Evolutionary conservation across 345 rosid genomes (phyloP), one percentile per base, ranked within the genome.

Genomic region (Abelmoschus esculentus): DNA sequence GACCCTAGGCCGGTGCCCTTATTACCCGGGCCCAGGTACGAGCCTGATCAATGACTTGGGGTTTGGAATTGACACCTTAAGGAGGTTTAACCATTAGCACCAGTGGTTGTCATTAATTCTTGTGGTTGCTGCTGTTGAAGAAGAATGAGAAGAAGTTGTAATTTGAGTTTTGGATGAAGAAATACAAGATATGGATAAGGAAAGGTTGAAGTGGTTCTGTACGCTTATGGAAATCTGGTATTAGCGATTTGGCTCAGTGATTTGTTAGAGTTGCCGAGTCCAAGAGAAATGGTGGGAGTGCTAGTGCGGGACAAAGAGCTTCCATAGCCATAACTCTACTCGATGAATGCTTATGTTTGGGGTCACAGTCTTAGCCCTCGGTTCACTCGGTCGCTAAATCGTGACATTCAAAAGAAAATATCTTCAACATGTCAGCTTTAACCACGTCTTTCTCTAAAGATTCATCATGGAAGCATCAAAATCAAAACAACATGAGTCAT

Each of bases 51-150:
- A 87, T 74, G 42, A 83, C 72, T 42, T 82, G 85, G 22, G 83
- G 76, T 74, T 84, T 86, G 46, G 89, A 81, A 78, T 63, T 64
- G 53, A 81, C 70, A 63, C 79, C 64, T 40, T 70, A 76, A 0
- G 89, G 87, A 28, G 90, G 91, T 36, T 65, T 74, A 38, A 84
- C 88, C 84, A 85, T 73, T 26, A 86, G 72, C 60, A 88, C 95
- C 90, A 92, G 53, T 82, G 84, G 61, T 70, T 66, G 53, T 61
- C 66, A 14, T 38, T 18, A 26, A 76, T 29, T 49, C 32, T 36
- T 7, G 1, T 47, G 13, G 3, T 46, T 46, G 15, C 12, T 46
- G 15, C 12, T 47, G 70, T 40, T 40, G 9, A 71, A 65, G 77
- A 10, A 13, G 68, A 26, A 73, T 75, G 9, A 13, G 66, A 28